Conservation (phyloP, 2,329 filamentous ascomycete genomes). For the Dendryphion nanum region DNA sequence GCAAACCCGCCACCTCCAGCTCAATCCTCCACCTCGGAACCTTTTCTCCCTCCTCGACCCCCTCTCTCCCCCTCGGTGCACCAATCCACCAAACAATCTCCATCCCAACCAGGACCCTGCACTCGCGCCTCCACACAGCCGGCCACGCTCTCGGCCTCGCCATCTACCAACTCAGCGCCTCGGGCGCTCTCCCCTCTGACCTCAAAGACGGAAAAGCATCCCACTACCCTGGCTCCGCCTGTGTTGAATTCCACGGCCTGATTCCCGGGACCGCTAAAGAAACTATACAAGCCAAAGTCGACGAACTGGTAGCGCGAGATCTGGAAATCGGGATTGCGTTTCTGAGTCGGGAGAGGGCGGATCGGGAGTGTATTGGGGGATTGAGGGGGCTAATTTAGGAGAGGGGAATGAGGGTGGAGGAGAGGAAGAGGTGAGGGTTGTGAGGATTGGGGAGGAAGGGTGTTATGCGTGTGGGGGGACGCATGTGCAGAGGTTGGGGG, state of each 20-base stretch:
- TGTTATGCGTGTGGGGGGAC: slow-evolving; percentile 75
- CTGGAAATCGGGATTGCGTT: slow-evolving; percentile 55
- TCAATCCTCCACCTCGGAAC: slow-evolving; percentile 66
- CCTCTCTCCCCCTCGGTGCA: slow-evolving; percentile 33
- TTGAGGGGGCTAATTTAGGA: slow-evolving; percentile 41
- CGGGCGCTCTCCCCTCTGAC: slow-evolving; percentile 21
- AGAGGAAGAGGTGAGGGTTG: slow-evolving; percentile 55
- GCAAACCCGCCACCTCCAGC: slow-evolving; percentile 45
- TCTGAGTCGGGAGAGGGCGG: slow-evolving; percentile 65
- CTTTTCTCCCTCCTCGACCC: slow-evolving; percentile 40
- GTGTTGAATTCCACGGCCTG: slow-evolving; percentile 64
- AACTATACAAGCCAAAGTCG: slow-evolving; percentile 59
- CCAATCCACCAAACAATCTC: slow-evolving; percentile 60
- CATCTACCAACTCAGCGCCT: slow-evolving; percentile 59
- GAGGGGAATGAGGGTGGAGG: slow-evolving; percentile 15
- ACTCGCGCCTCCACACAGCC: slow-evolving; percentile 70
- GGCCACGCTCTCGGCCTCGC: slow-evolving; percentile 71
- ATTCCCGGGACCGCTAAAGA: slow-evolving; percentile 56
- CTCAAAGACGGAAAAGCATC: slow-evolving; percentile 70
- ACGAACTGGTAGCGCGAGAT: slow-evolving; percentile 55
- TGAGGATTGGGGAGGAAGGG: slow-evolving; percentile 66
- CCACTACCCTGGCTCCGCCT: slow-evolving; percentile 67
- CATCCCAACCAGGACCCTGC: slow-evolving; percentile 57
- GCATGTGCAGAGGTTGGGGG: slow-evolving; percentile 62
- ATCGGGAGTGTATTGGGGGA: slow-evolving; percentile 42